A percentile compares a stretch with the other conserved stretches of the same genome.
Evolutionary conservation across 305 asterid species (phyloP).

Genomic region (Ajuga reptans): DNA sequence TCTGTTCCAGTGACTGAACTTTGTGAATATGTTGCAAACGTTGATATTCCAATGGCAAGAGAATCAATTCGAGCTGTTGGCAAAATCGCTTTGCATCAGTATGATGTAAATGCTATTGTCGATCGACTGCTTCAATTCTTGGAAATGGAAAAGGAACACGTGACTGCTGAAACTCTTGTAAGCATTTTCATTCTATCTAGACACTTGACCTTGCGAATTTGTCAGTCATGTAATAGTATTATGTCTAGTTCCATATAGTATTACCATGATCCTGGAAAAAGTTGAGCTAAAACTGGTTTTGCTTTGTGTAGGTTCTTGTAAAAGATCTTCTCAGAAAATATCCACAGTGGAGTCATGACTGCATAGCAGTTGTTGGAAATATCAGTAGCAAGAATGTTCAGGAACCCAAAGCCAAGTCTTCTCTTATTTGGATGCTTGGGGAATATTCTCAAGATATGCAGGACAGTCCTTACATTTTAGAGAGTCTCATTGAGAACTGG

Average conservation of each 20-base stretch:
- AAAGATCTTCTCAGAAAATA: conserved; percentile 97
- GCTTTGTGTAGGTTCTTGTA: conserved; percentile 73
- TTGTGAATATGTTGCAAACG: conserved; percentile 98
- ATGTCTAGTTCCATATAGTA: background rate
- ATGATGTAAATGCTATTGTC: conserved; percentile 98
- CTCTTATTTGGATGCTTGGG: conserved; percentile 99
- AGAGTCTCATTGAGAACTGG: conserved; percentile 85
- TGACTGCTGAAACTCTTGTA: conserved; percentile 99
- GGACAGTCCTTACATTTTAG: conserved; percentile 88
- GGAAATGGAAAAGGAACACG: conserved; percentile 99
- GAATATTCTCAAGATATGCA: conserved; percentile 99
- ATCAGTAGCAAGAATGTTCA: conserved; percentile 91
- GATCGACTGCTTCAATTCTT: conserved; percentile 97
- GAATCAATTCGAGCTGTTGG: conserved; percentile 99
- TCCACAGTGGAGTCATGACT: conserved; percentile 99
- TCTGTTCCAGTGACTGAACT: conserved; percentile 87
- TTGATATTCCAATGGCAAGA: conserved; percentile 96
- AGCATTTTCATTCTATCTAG: conserved; percentile 20
- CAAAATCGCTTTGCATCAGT: conserved; percentile 93
- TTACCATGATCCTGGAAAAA: conserved; percentile 4
- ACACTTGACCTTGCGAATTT: background rate
- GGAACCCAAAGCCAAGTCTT: conserved; percentile 97
- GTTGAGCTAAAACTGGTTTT: conserved; percentile 21
- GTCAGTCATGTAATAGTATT: background rate
- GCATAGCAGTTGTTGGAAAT: conserved; percentile 96